Base-by-base conservation (phyloP, 73 alveolate species). In the Tetrahymena elliotti region DNA sequence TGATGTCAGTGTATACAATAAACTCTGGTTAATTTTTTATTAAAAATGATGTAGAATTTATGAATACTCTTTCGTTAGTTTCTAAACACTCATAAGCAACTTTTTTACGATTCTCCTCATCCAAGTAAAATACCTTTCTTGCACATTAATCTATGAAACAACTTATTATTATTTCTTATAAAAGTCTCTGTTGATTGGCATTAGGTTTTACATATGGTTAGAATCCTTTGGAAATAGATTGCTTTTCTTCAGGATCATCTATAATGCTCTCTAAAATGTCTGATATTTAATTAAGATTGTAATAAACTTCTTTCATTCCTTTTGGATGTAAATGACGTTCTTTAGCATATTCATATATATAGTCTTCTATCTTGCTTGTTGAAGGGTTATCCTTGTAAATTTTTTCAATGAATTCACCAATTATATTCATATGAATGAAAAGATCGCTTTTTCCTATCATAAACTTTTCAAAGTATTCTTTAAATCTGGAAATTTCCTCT, bases 261-360 rank as follows among this genome's bases (percentile, higher is more conserved):
- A 94, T 37, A 40, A 94, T 94, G 18, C 93, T 6, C 35, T 94
- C 83, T 18, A 94, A 84, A 13, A 94, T 94, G 33, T 94, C 95
- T 39, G 93, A 92, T 38, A 94, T 88, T 37, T 94, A 35, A 35
- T 84, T 35, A 24, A 94, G 39, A 94, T 94, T 94, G 47, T 94
- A 94, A 47, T 94, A 94, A 20, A 94, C 92, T 92, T 94, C 96
- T 94, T 94, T 94, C 40, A 94, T 52, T 3, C 84, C 68, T 35
- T 94, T 94, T 40, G 84, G 93, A 41, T 84, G 93, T 18, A 94
- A 41, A 47, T 94, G 92, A 52, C 93, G 84, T 38, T 94, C 33
- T 20, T 24, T 35, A 13, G 96, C 94, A 31, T 39, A 40, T 88
- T 94, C 41, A 33, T 31, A 36, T 27, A 94, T 94, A n/a, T 84